Evolutionary conservation across 306 rosid genomes (phyloP).

Genomic region (Heteromeles arbutifolia): DNA sequence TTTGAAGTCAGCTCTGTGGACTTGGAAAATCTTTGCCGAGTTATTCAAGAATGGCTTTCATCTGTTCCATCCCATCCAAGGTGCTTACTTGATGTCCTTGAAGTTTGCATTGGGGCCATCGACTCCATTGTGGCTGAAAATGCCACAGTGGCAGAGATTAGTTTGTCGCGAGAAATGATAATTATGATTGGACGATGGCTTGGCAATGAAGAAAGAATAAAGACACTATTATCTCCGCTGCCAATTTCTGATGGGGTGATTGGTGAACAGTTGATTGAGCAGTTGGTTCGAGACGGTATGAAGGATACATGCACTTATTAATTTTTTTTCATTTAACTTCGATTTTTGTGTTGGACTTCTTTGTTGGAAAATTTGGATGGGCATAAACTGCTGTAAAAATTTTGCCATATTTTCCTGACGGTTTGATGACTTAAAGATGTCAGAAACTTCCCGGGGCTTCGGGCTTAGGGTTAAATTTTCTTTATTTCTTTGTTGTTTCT

Average conservation of each 20-base stretch:
- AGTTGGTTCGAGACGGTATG: constrained; percentile 83
- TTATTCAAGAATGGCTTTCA: constrained; percentile 51
- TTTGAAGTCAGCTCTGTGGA: constrained; percentile 69
- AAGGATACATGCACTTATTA: constrained; percentile 1
- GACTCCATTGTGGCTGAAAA: constrained; percentile 53
- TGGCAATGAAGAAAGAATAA: constrained; percentile 79
- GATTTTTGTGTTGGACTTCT: not conserved
- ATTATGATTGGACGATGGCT: constrained; percentile 70
- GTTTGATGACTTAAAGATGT: not conserved
- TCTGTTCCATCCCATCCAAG: constrained; percentile 68
- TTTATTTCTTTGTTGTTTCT: not conserved
- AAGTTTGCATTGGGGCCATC: constrained; percentile 72
- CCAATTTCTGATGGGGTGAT: constrained; percentile 52
- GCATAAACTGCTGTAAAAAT: not conserved
- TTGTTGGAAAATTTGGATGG: not conserved
- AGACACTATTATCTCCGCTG: constrained; percentile 38
- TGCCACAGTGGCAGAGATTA: constrained; percentile 63
- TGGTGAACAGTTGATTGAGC: constrained; percentile 72
- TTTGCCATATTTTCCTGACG: not conserved
- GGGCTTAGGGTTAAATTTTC: not conserved
- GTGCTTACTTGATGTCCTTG: constrained; percentile 78
- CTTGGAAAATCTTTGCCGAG: constrained; percentile 60
- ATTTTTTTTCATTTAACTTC: not conserved
- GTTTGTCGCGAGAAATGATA: constrained; percentile 74
- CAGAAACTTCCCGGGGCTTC: not conserved